Conservation (phyloP, 2,329 filamentous ascomycete species). For the Tolypocladium pustulatum region DNA sequence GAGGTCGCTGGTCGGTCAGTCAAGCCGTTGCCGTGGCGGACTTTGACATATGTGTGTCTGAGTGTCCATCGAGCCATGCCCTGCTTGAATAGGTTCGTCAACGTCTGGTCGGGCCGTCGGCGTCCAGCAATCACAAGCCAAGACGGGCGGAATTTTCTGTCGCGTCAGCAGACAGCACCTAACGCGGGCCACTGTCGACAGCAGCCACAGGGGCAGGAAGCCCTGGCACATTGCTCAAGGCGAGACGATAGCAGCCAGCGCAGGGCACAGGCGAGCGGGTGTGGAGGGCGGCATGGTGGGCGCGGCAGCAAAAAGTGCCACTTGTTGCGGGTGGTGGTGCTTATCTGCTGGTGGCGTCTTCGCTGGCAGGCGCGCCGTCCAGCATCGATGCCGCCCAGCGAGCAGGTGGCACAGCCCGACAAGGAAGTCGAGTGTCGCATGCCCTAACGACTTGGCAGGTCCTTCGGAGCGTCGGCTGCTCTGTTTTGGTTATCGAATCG, state of each 20-base stretch:
- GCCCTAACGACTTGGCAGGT: not conserved
- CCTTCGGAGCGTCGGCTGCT: not conserved
- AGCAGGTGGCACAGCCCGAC: not conserved
- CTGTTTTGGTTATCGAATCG: not conserved
- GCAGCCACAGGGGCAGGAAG: not conserved
- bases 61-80: not conserved
- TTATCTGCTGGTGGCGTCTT: not conserved
- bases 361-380: not conserved
- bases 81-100: too few relatives aligned
- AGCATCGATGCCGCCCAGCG: not conserved
- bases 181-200: not conserved
- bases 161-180: not conserved
- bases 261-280: not conserved
- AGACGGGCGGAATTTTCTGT: not conserved
- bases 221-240: not conserved
- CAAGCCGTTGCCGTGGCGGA: too few relatives aligned
- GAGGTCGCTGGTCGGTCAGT: not conserved
- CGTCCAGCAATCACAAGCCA: not conserved
- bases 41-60: not conserved
- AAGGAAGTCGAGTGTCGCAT: not conserved
- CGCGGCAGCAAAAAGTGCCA: not conserved
- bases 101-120: not conserved
- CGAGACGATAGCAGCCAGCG: not conserved
- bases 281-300: too few relatives aligned
- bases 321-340: not conserved